Evolutionary conservation across 2,329 filamentous ascomycete genomes (phyloP), one percentile per base, ranked within the genome.

Genomic region (Cladosporium phlei): DNA sequence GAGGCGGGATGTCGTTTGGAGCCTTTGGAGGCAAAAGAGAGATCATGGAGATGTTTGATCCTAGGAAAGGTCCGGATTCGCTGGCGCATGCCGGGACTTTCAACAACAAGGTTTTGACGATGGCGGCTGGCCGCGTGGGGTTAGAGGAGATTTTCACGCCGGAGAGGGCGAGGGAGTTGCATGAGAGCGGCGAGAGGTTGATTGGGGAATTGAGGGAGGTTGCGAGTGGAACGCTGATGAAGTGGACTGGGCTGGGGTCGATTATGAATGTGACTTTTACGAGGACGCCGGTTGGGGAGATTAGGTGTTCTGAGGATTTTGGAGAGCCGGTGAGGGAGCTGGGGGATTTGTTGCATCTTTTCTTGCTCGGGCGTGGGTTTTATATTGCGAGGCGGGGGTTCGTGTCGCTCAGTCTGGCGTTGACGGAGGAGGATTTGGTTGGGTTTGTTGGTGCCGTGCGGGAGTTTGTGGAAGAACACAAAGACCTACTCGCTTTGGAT

Each of bases 81-180:
- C 64, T 80, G 9, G 59, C 68, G 0, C 80, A 85, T 55, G 77
- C 79, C 0, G 81, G 81, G 2, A 85, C 82, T 0, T 85, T 83
- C 61, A 84, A 85, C 60, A 86, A 86, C 58, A 85, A 86, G 59
- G 71, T 72, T 2, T 63, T 83, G 5, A 75, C 75, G 2, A 85
- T 83, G 71, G 67, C 70, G 19, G 76, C 77, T 6, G 81, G 80
- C 1, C 59, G 67, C 27, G 65, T 62, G 4, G 73, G 65, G 1
- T 49, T 70, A 3, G 58, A 60, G 25, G 46, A 65, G 19, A 52
- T 69, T 6, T 70, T 63, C 47, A 69, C 63, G 7, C 57, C 65
- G 1, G 56, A 62, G 17, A 57, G 57, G 24, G 57, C 58, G 8
- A 27, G 37, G 24, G 53, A 55, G 25, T 60, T 68, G 21, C 65